phyloP scores from a whole-genome alignment of 1,139 yeast species.

The Taphrina sp. region DNA sequence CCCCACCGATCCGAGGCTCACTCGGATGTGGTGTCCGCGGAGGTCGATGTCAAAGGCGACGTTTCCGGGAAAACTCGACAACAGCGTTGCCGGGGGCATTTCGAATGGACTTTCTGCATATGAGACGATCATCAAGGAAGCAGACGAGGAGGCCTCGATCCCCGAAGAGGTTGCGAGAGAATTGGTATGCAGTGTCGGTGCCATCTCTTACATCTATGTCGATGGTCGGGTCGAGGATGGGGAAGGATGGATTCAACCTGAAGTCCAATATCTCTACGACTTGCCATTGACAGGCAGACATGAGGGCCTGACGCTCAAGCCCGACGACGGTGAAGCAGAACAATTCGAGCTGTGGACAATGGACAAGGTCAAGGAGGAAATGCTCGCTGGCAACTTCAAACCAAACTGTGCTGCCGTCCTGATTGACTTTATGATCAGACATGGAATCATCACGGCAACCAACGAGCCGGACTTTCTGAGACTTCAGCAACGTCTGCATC shows the following conservation, averaged over 20 bases:
- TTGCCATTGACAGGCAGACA: slow-evolving; percentile 48
- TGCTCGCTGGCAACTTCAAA: slow-evolving; percentile 65
- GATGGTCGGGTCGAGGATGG: slow-evolving; percentile 42
- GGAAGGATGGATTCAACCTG: slow-evolving; percentile 74
- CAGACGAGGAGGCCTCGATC: slow-evolving; percentile 90
- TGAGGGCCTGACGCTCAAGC: slow-evolving; percentile 56
- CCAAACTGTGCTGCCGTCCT: slow-evolving; percentile 83
- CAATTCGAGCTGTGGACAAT: slow-evolving; percentile 63
- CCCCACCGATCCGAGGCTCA: slow-evolving; percentile 47
- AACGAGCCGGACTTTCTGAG: slow-evolving; percentile 63
- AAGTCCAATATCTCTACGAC: slow-evolving; percentile 58
- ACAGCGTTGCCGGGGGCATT: slow-evolving; percentile 92
- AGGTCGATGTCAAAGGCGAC: slow-evolving; percentile 76
- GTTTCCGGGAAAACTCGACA: slow-evolving; percentile 86
- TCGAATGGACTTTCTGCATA: slow-evolving; percentile 74
- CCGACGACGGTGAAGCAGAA: slow-evolving; percentile 84
- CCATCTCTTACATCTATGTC: slow-evolving; percentile 62
- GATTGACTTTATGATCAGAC: slow-evolving; percentile 80
- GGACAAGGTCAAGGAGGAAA: slow-evolving; percentile 54
- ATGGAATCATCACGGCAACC: slow-evolving; percentile 63
- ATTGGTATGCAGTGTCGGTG: slow-evolving; percentile 58
- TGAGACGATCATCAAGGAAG: slow-evolving; percentile 81
- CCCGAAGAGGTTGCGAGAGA: slow-evolving; percentile 51
- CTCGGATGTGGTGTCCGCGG: slow-evolving; percentile 80
- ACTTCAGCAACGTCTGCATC: slow-evolving; percentile 60